These are phyloP conservation scores for Neonectria hederae DNA, from an alignment of 2,329 filamentous ascomycete species.

Conservation along the genomic window DNA sequence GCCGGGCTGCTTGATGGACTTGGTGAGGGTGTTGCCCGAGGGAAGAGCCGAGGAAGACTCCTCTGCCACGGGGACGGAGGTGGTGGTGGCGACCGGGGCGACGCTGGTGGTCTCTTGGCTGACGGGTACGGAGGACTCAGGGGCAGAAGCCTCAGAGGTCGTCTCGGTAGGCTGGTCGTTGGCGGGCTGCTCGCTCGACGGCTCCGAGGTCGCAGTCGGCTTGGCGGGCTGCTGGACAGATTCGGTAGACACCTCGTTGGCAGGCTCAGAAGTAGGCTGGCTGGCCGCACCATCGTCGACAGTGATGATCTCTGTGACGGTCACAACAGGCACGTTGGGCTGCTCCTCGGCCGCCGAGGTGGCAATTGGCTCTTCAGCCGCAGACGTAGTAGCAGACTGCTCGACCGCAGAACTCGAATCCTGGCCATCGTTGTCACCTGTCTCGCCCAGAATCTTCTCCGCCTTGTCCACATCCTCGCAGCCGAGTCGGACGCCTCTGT, in stretches of 20 bases:
- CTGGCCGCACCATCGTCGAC: constrained; percentile 36
- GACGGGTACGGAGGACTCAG: background rate
- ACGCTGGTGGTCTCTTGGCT: constrained; percentile 5
- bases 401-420: constrained; percentile 14
- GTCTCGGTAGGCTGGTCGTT: constrained; percentile 23
- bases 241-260: constrained; percentile 7
- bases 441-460: constrained; percentile 52
- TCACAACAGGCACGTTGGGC: constrained; percentile 39
- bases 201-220: background rate
- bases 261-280: constrained; percentile 10
- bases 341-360: constrained; percentile 26
- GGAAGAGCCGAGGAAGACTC: constrained; percentile 25
- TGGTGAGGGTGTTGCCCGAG: constrained; percentile 38
- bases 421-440: constrained; percentile 17
- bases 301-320: constrained; percentile 45
- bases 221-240: background rate
- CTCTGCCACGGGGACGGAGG: constrained; percentile 20
- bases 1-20: constrained; percentile 41
- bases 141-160: background rate
- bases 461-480: constrained; percentile 57
- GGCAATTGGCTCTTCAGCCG: constrained; percentile 23
- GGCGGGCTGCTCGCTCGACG: background rate
- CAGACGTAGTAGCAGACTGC: constrained; percentile 27
- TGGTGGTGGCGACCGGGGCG: constrained; percentile 18
- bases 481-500: constrained; percentile 57